These are phyloP conservation scores for Talaromyces sp. DNA, from an alignment of 2,329 filamentous ascomycete genomes.

Conservation along the genomic window DNA sequence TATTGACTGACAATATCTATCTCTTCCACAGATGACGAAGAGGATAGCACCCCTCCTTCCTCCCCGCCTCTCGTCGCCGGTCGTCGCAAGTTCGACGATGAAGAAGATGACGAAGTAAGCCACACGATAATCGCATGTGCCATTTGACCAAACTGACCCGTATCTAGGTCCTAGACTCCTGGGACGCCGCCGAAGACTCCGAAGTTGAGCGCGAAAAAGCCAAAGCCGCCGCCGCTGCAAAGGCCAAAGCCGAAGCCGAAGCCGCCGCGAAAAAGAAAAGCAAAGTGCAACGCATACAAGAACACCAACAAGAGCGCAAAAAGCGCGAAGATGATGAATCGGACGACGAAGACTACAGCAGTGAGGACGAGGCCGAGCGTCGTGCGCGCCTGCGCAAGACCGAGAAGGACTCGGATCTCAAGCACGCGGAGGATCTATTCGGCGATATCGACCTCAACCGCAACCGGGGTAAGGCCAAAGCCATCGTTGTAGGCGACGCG, in stretches of 20 bases:
- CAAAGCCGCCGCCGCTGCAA: conserved; percentile 78
- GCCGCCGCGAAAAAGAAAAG: conserved; percentile 88
- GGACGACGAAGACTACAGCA: conserved; percentile 55
- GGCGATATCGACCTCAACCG: conserved; percentile 69
- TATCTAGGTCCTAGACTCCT: conserved; percentile 80
- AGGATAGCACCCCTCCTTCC: conserved; percentile 50
- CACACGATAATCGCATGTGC: neutral
- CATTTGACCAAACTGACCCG: neutral
- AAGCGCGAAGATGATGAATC: conserved; percentile 49
- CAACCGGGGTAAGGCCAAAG: conserved; percentile 61
- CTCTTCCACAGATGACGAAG: conserved; percentile 43
- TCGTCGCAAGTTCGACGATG: conserved; percentile 81
- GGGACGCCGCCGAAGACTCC: conserved; percentile 95
- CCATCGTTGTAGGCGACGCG: conserved; percentile 62
- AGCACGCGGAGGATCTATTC: conserved; percentile 88
- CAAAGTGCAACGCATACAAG: conserved; percentile 80
- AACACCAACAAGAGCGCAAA: conserved; percentile 65
- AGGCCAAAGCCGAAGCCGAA: conserved; percentile 84
- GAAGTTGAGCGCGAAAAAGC: conserved; percentile 95
- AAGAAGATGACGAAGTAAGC: conserved; percentile 68
- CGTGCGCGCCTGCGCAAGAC: conserved; percentile 71
- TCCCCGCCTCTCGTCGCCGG: conserved; percentile 43
- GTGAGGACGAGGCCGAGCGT: conserved; percentile 67
- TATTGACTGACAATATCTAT: neutral
- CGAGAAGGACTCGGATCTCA: conserved; percentile 84